Conservation (phyloP, 805 yeast genomes). For the Barnettozyma vustinii region DNA sequence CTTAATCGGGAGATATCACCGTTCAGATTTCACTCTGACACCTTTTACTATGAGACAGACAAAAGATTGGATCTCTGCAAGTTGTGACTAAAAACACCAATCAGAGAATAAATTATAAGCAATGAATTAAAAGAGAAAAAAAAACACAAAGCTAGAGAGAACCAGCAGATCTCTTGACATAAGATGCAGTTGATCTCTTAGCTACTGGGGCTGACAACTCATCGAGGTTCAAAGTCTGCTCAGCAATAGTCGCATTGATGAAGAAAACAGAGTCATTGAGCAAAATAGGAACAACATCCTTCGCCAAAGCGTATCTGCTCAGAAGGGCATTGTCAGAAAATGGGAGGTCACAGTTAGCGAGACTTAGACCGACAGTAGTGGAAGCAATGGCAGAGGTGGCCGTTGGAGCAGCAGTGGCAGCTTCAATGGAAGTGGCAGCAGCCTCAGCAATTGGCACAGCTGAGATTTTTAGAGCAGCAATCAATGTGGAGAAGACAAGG, state of each 20-base stretch:
- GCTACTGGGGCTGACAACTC: background rate
- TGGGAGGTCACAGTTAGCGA: slow-evolving; percentile 4
- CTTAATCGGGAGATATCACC: background rate
- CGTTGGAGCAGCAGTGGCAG: background rate
- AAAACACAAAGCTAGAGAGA: background rate
- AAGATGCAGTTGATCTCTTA: background rate
- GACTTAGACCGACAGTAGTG: background rate
- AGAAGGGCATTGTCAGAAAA: slow-evolving; percentile 7
- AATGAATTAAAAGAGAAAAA: background rate
- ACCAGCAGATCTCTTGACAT: slow-evolving; percentile 1
- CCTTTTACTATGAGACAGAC: too few relatives aligned
- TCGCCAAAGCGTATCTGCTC: background rate
- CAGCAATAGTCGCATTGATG: slow-evolving; percentile 10
- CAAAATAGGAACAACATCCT: slow-evolving; percentile 6
- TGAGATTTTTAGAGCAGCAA: background rate
- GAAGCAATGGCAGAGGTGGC: background rate
- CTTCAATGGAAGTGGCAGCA: background rate
- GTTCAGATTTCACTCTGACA: too few relatives aligned
- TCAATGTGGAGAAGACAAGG: background rate
- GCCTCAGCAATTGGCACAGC: slow-evolving; percentile 1
- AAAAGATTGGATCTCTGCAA: too few relatives aligned
- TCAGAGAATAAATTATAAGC: background rate
- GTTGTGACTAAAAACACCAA: background rate
- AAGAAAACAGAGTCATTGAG: slow-evolving; percentile 9
- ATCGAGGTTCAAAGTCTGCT: background rate